Evolutionary conservation across 345 rosid species (phyloP).

Genomic region (Geranium brycei): DNA sequence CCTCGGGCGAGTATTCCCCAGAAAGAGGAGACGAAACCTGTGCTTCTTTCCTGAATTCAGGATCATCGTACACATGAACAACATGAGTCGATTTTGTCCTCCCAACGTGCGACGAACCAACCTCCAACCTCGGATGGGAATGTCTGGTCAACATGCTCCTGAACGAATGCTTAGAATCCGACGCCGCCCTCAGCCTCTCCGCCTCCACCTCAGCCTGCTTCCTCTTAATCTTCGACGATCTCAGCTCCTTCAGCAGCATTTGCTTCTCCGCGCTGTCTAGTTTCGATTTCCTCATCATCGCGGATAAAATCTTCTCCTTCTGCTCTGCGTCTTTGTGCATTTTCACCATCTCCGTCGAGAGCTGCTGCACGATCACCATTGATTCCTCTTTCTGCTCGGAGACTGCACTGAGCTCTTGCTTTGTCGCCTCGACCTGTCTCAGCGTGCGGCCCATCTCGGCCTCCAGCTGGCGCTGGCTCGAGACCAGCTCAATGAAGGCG

Average conservation of each 20-base stretch:
- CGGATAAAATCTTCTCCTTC: constrained; percentile 68
- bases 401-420: constrained; percentile 36
- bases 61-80: constrained; percentile 15
- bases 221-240: constrained; percentile 40
- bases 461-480: constrained; percentile 78
- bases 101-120: constrained; percentile 19
- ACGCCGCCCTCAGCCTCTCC: constrained; percentile 42
- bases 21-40: constrained; percentile 24
- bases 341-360: constrained; percentile 52
- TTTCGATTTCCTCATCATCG: constrained; percentile 68
- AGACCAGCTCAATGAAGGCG: constrained; percentile 82
- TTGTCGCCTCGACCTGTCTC: constrained; percentile 52
- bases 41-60: constrained; percentile 23
- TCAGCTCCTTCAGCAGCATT: constrained; percentile 50
- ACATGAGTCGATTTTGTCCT: constrained; percentile 23
- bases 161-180: constrained; percentile 54
- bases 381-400: constrained; percentile 53
- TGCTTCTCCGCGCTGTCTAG: constrained; percentile 60
- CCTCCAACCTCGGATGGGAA: constrained; percentile 25
- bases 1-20: constrained; percentile 28
- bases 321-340: constrained; percentile 60
- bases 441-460: constrained; percentile 71
- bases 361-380: constrained; percentile 27
- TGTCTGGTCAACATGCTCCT: constrained; percentile 58
- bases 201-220: constrained; percentile 66